Conservation (phyloP, 805 yeast species). For the Yamadazyma sp. region DNA sequence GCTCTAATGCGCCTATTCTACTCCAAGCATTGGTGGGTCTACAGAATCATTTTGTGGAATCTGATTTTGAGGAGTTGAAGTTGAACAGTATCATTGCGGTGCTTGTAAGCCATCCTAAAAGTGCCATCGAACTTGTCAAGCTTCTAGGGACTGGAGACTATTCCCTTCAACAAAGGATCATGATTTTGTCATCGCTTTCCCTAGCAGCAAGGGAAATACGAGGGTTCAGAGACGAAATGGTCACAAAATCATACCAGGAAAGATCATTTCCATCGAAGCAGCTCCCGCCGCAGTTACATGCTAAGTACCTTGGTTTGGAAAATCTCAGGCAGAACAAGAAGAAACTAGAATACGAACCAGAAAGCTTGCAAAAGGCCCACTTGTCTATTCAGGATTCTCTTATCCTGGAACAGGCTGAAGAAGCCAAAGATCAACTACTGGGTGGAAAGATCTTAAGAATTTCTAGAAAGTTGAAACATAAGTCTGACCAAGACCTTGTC, state of each 20-base stretch:
- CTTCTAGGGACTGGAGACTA: conserved; percentile 69
- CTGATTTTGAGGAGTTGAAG: conserved; percentile 61
- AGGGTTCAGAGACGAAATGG: conserved; percentile 53
- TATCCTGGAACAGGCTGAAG: conserved; percentile 29
- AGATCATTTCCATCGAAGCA: conserved; percentile 35
- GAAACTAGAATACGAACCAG: conserved; percentile 5
- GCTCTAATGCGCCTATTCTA: conserved; percentile 36
- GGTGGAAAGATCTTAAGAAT: conserved; percentile 46
- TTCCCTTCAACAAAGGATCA: conserved; percentile 75
- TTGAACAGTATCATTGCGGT: conserved; percentile 67
- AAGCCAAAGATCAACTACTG: conserved; percentile 30
- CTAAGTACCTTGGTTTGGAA: conserved; percentile 30
- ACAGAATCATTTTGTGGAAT: conserved; percentile 55
- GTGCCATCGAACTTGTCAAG: conserved; percentile 46
- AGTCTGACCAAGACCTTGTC: neutral
- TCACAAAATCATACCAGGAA: conserved; percentile 34
- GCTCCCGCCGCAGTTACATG: conserved; percentile 51
- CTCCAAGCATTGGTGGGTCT: conserved; percentile 56
- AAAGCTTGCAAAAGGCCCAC: conserved; percentile 8
- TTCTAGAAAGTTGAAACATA: conserved; percentile 34
- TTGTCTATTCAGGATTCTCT: conserved; percentile 31
- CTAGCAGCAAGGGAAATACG: conserved; percentile 72
- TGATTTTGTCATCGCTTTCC: conserved; percentile 65
- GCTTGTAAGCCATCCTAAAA: conserved; percentile 46
- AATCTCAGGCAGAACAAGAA: neutral